These are phyloP conservation scores for Ettlia oleoabundans DNA, from an alignment of 139 green algal genomes.

Conservation along the genomic window DNA sequence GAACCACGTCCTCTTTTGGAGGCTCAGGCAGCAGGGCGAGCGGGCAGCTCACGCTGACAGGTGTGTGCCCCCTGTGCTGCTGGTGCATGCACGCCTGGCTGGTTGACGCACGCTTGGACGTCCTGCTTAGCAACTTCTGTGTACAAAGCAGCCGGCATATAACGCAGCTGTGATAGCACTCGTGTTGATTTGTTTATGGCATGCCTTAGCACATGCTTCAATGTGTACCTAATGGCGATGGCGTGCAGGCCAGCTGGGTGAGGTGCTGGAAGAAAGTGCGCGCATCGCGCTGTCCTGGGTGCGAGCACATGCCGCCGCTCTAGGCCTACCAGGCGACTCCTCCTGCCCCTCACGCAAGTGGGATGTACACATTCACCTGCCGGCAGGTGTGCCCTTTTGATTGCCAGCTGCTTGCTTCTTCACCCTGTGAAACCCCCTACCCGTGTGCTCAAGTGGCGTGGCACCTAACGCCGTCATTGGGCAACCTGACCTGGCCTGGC, in stretches of 20 bases:
- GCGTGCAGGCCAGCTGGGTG: constrained; percentile 82
- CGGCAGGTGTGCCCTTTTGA: constrained; percentile 52
- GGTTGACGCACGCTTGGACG: not conserved
- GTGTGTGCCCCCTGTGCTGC: not conserved
- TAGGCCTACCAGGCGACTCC: constrained; percentile 20
- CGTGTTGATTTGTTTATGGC: too few relatives aligned
- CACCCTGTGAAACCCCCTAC: not conserved
- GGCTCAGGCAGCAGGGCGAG: constrained; percentile 44
- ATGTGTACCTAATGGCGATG: not conserved
- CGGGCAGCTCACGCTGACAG: constrained; percentile 52
- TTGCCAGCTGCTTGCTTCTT: not conserved
- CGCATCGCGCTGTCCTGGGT: constrained; percentile 93
- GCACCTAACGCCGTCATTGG: too few relatives aligned
- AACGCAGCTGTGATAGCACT: too few relatives aligned
- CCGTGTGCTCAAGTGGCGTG: too few relatives aligned
- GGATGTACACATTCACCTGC: constrained; percentile 94
- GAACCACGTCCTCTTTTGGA: constrained; percentile 60
- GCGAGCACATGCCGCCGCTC: constrained; percentile 55
- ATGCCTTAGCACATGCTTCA: too few relatives aligned
- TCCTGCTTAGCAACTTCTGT: not conserved
- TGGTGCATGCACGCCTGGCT: not conserved
- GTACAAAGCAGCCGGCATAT: too few relatives aligned
- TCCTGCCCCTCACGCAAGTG: constrained; percentile 28
- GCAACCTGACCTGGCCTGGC: too few relatives aligned
- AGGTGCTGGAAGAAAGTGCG: constrained; percentile 94